Evolutionary conservation across 495 filamentous ascomycete genomes (phyloP), one percentile per base, ranked within the genome.

Genomic region (Aspergillus indologenus): DNA sequence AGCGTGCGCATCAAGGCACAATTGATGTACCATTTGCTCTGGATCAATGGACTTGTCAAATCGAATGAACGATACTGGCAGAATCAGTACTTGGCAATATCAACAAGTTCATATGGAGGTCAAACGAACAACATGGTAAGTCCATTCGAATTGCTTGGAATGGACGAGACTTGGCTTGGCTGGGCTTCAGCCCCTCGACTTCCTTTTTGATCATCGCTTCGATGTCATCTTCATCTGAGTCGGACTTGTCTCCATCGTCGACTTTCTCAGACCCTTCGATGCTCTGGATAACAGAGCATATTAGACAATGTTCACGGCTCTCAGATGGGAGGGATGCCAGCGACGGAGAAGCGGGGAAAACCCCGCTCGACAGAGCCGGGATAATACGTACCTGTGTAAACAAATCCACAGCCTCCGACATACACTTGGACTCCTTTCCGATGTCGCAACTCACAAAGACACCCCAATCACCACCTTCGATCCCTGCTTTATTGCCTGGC

Each of bases 361-460:
- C 12, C 34, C 34, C 34, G 34, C 34, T 40, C 12, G 6, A 40
- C 34, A 40, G 34, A 11, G n/a, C n/a, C n/a, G 34, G 12, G 34
- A 15, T 40, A 4, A 40, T 40, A 67, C 68, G 63, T 20, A 92
- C 91, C 78, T 94, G 83, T 18, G 87, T 82, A 67, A 96, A 90
- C 31, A 97, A 69, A 68, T 86, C 79, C 23, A 79, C 73, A 45
- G 91, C 71, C 67, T 98, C 94, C 40, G 76, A 79, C 2, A 88
- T 81, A 19, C 90, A 91, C 75, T 87, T 92, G 20, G 74, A 76
- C 75, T 98, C 93, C 71, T 82, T 87, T 53, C 84, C 85, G 71
- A 86, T 85, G 31, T 91, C 87, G 67, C 92, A 97, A 1, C 95
- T 96, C 23, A 88, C 84, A 82, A 93, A 97, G 26, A 98, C 88